These are phyloP conservation scores for Globisporangium parvum DNA, from an alignment of 352 stramenopile genomes.

Conservation along the genomic window DNA sequence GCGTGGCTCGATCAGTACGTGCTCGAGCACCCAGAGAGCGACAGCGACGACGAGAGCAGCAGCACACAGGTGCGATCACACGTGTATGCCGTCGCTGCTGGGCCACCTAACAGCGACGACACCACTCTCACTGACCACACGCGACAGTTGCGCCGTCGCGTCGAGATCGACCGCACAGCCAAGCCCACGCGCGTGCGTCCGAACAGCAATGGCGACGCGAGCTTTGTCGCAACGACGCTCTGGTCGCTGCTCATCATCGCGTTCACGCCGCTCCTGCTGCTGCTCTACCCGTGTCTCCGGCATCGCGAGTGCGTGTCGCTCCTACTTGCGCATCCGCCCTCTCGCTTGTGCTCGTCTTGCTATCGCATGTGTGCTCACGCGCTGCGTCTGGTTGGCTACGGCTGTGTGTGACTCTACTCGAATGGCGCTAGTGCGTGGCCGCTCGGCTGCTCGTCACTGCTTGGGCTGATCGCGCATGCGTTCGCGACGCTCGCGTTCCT, in stretches of 20 bases:
- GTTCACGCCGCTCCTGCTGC: slow-evolving; percentile 51
- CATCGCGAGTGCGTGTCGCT: slow-evolving; percentile 35
- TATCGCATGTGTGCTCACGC: slow-evolving; percentile 1
- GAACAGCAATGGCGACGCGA: slow-evolving; percentile 7
- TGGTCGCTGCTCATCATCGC: slow-evolving; percentile 49
- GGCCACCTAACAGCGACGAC: too few species aligned
- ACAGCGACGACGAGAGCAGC: slow-evolving; percentile 22
- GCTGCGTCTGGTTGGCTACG: not conserved
- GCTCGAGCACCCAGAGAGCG: slow-evolving; percentile 30
- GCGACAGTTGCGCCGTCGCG: not conserved
- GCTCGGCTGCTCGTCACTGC: slow-evolving; percentile 50
- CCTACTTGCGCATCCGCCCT: not conserved
- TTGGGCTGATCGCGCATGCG: slow-evolving; percentile 35
- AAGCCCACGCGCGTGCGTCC: not conserved
- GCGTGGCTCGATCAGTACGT: slow-evolving; percentile 77
- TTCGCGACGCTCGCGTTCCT: slow-evolving; percentile 43
- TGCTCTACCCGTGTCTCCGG: slow-evolving; percentile 47
- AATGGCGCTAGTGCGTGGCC: slow-evolving; percentile 51
- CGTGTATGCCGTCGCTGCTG: too few species aligned
- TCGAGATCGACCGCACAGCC: slow-evolving; percentile 10
- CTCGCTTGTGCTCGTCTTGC: not conserved
- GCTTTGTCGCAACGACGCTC: slow-evolving; percentile 43
- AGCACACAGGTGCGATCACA: not conserved
- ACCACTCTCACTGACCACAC: not conserved
- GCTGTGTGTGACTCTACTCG: not conserved